Conservation (phyloP, 1,139 yeast genomes). For the Meyerozyma sp. region DNA sequence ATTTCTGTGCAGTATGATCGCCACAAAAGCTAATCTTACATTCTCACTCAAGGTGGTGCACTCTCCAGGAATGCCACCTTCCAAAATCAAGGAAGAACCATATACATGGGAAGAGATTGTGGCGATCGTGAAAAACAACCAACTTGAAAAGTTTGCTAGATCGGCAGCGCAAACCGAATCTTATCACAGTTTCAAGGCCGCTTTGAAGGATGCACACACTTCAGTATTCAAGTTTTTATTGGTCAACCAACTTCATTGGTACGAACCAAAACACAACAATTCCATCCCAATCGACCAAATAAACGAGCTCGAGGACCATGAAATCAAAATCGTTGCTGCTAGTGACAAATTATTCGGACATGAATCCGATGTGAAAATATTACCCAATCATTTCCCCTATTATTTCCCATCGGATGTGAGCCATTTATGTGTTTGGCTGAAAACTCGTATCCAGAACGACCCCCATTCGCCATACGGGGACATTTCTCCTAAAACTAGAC, state of each 20-base stretch:
- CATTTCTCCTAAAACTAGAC: conserved; percentile 32
- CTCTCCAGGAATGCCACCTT: conserved; percentile 37
- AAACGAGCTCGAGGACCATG: conserved; percentile 13
- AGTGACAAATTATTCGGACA: conserved; percentile 8
- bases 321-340: conserved; percentile 6
- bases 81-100: conserved; percentile 27
- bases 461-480: conserved; percentile 31
- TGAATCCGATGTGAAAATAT: conserved; percentile 18
- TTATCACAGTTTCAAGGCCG: conserved; percentile 30
- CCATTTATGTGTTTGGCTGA: conserved; percentile 44
- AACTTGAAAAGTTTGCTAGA: conserved; percentile 37
- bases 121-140: conserved; percentile 25
- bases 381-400: conserved; percentile 41
- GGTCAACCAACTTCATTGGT: conserved; percentile 33
- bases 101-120: conserved; percentile 32
- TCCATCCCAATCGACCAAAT: conserved; percentile 21
- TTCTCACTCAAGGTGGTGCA: conserved; percentile 20
- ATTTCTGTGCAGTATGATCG: conserved; percentile 5
- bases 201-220: conserved; percentile 19
- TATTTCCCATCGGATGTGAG: conserved; percentile 29
- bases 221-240: conserved; percentile 34
- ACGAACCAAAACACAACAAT: conserved; percentile 16
- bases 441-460: conserved; percentile 12
- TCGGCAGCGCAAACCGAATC: conserved; percentile 26
- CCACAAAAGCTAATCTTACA: conserved; percentile 9